Conservation (phyloP, 495 filamentous ascomycete genomes). For the Neurospora sp. region DNA sequence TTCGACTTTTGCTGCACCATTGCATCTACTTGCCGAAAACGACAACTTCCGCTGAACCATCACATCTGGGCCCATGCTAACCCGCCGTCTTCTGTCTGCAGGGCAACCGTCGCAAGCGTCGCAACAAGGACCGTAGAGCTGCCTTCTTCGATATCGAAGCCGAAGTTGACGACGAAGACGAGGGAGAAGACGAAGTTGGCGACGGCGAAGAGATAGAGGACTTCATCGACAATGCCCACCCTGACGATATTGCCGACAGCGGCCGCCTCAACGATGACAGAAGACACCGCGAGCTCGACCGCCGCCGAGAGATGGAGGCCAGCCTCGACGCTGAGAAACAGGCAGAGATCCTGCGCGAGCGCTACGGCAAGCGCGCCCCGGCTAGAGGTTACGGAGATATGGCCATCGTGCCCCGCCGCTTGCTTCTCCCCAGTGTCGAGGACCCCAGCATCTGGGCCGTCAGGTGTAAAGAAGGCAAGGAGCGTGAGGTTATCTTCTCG, state of each 20-base stretch:
- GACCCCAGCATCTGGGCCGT: constrained; percentile 96
- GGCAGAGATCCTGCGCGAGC: constrained; percentile 72
- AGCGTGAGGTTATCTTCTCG: constrained; percentile 75
- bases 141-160: constrained; percentile 93
- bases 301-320: constrained; percentile 71
- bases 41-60: neutral
- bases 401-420: constrained; percentile 70
- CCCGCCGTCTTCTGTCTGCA: constrained; percentile 22
- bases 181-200: constrained; percentile 75
- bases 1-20: neutral
- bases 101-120: constrained; percentile 71
- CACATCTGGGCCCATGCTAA: neutral
- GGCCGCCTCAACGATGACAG: constrained; percentile 80
- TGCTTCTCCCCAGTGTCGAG: constrained; percentile 86
- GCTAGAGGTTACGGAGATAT: constrained; percentile 42
- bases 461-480: constrained; percentile 88
- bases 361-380: constrained; percentile 55
- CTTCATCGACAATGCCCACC: constrained; percentile 81
- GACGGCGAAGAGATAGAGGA: constrained; percentile 77
- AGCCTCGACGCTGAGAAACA: constrained; percentile 90
- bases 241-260: constrained; percentile 75
- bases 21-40: neutral
- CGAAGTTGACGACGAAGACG: constrained; percentile 93
- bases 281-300: constrained; percentile 88
- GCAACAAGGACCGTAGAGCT: constrained; percentile 52